Evolutionary conservation across 2,329 filamentous ascomycete species (phyloP), one percentile per base, ranked within the genome.

Genomic region (Acephala macrosclerotiorum): DNA sequence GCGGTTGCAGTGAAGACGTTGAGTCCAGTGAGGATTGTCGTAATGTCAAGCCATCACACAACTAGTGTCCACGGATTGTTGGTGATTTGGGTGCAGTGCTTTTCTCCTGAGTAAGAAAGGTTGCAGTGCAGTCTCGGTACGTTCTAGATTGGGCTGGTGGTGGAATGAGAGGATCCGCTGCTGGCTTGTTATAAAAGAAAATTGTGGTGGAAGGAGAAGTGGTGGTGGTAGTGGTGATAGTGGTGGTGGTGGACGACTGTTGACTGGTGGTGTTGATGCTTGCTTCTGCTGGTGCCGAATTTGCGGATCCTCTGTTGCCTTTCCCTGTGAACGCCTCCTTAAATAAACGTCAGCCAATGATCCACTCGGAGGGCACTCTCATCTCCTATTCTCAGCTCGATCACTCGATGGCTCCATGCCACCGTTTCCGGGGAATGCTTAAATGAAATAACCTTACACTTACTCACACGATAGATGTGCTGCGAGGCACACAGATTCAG

Each of bases 1-100:
- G 63, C 51, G 58, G 63, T 51, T 60, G 63, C 51, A 51, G 63
- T 58, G 55, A 61, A 45, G 49, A 33, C 20, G 14, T 35, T 26
- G 36, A n/a, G 63, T n/a, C 35, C 53, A 55, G 56, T 59, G 62
- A 56, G 49, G 18, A 65, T 53, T 45, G 26, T 36, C 45, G 59
- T 35, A 61, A 25, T 60, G 57, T 59, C 25, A 47, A 42, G 61
- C 26, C 55, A 57, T 57, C 55, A 57, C 29, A 40, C 29, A 57
- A 16, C 36, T 38, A 38, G 7, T 8, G 12, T 25, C n/a, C 18
- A 2, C 36, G 12, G 29, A 22, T 25, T 57, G 55, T 25, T 38
- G 45, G 38, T 45, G 45, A 40, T 55, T 29, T 61, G 57, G 18
- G 22, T 42, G 55, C n/a, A 16, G 3, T 16, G 18, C 18, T 36